Percentiles rank a stretch among this genome's conserved stretches.
Evolutionary conservation across 805 yeast genomes (phyloP).

Genomic region (Saccharomycopsis oosterbeekiorum): DNA sequence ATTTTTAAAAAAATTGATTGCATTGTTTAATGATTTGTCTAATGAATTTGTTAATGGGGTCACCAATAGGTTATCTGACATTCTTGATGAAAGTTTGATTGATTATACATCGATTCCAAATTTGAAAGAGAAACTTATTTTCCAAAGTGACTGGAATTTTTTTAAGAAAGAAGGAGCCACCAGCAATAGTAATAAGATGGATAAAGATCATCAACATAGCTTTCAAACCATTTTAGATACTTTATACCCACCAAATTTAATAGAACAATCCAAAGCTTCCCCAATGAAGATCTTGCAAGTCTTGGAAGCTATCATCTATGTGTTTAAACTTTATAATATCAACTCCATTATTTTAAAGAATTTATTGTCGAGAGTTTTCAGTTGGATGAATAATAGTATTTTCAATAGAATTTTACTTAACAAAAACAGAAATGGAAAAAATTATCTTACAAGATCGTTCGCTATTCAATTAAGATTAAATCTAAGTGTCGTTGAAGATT

Average conservation of each 20-base stretch:
- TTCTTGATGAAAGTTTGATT: slow-evolving; percentile 58
- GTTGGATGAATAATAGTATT: slow-evolving; percentile 62
- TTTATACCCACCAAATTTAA: slow-evolving; percentile 77
- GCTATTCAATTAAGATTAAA: slow-evolving; percentile 89
- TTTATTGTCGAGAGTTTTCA: slow-evolving; percentile 59
- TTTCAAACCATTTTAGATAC: slow-evolving; percentile 61
- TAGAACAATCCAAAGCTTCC: slow-evolving; percentile 76
- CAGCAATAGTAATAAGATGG: slow-evolving; percentile 24
- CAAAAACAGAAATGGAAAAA: slow-evolving; percentile 29
- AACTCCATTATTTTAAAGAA: slow-evolving; percentile 73
- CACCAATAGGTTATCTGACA: slow-evolving; percentile 44
- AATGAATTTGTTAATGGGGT: slow-evolving; percentile 60
- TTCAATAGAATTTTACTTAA: slow-evolving; percentile 66
- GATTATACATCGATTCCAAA: slow-evolving; percentile 80
- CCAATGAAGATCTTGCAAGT: slow-evolving; percentile 81
- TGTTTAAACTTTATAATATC: slow-evolving; percentile 70
- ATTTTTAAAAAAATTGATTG: slow-evolving; percentile 48
- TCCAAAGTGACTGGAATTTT: slow-evolving; percentile 63
- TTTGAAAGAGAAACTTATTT: slow-evolving; percentile 48
- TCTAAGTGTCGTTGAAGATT: slow-evolving; percentile 79
- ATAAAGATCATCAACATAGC: slow-evolving; percentile 32
- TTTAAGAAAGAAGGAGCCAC: slow-evolving; percentile 30
- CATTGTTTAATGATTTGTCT: slow-evolving; percentile 47
- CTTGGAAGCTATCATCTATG: slow-evolving; percentile 79
- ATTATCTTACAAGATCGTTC: slow-evolving; percentile 64